Evolutionary conservation across 2,329 filamentous ascomycete genomes (phyloP).

Genomic region (Talaromyces amestolkiae): DNA sequence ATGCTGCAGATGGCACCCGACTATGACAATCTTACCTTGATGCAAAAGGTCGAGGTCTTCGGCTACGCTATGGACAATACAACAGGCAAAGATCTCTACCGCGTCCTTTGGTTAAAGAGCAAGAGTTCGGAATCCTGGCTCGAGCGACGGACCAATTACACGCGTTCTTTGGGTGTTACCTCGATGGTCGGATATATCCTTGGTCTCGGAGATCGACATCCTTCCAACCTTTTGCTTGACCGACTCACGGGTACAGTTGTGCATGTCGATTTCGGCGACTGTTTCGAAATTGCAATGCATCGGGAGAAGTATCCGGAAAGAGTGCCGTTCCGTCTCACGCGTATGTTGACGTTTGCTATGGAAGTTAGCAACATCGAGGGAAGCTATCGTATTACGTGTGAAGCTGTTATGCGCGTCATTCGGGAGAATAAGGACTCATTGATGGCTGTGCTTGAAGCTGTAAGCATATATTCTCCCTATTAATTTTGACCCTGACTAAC

Average conservation of each 20-base stretch:
- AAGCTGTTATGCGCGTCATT: conserved; percentile 96
- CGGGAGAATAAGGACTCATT: conserved; percentile 97
- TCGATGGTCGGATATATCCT: conserved; percentile 99
- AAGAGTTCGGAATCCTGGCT: conserved; percentile 98
- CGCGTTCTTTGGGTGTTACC: conserved; percentile 94
- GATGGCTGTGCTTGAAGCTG: conserved; percentile 96
- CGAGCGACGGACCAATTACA: conserved; percentile 97
- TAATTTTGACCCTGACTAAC: background rate
- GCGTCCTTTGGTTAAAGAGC: conserved; percentile 97
- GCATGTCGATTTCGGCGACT: conserved; percentile 99
- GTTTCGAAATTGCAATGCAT: conserved; percentile 99
- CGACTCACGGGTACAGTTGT: conserved; percentile 94
- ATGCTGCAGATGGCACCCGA: conserved; percentile 99
- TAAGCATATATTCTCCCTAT: conserved; percentile 49
- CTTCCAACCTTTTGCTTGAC: conserved; percentile 96
- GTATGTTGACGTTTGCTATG: conserved; percentile 99
- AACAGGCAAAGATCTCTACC: conserved; percentile 95
- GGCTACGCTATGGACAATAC: conserved; percentile 99
- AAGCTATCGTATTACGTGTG: conserved; percentile 95
- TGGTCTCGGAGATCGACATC: conserved; percentile 91
- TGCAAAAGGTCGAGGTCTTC: conserved; percentile 99
- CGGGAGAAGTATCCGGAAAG: conserved; percentile 97
- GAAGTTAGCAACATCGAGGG: conserved; percentile 99
- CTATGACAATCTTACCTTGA: conserved; percentile 95
- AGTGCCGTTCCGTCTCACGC: conserved; percentile 93